These are phyloP conservation scores for Solanum peruvianum DNA, from an alignment of 257 asterid species.

Conservation along the genomic window DNA sequence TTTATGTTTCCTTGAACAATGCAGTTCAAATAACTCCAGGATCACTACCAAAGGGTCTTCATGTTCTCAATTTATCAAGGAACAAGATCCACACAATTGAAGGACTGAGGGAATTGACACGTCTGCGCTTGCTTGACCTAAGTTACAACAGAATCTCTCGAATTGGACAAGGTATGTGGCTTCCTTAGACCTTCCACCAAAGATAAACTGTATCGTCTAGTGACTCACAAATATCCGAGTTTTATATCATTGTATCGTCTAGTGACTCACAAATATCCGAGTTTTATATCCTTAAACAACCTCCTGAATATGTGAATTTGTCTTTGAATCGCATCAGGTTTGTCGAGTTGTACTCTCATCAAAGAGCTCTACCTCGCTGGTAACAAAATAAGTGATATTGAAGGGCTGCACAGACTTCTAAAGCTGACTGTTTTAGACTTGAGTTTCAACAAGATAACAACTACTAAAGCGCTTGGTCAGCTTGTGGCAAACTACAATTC, in stretches of 20 bases:
- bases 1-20: neutral
- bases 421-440: constrained; percentile 64
- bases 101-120: constrained; percentile 71
- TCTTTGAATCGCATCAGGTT: constrained; percentile 25
- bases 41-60: constrained; percentile 79
- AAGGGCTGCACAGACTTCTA: constrained; percentile 76
- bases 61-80: constrained; percentile 57
- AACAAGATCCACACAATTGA: constrained; percentile 67
- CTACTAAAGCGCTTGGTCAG: constrained; percentile 75
- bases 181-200: neutral
- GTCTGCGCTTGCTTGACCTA: constrained; percentile 68
- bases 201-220: neutral
- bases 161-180: constrained; percentile 62
- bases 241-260: neutral
- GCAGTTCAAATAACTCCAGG: constrained; percentile 69
- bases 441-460: constrained; percentile 75
- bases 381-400: constrained; percentile 71
- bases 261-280: neutral
- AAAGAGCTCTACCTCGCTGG: constrained; percentile 79
- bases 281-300: neutral
- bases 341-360: constrained; percentile 51
- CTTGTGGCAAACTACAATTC: constrained; percentile 72
- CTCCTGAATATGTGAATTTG: neutral
- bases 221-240: neutral
- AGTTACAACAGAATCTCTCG: constrained; percentile 73